A percentile compares a stretch with the other conserved stretches of the same genome.
phyloP scores from a whole-genome alignment of 768 basidiomycete genomes.

The Lactarius evosmus region DNA sequence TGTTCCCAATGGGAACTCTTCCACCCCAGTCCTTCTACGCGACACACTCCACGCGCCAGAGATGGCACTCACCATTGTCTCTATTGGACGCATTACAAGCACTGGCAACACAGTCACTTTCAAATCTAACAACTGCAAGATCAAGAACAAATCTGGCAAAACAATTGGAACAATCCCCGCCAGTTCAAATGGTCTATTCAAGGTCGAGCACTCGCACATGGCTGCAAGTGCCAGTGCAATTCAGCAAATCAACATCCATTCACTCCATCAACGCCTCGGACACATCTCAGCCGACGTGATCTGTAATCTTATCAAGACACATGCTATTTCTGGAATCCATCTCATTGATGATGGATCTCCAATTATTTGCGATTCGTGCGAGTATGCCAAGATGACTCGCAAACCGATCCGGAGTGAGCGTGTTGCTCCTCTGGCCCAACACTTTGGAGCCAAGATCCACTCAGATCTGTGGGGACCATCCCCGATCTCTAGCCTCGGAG shows the following conservation, averaged over 20 bases:
- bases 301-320: constrained; percentile 22
- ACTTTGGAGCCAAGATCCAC: constrained; percentile 2
- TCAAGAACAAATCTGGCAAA: background rate
- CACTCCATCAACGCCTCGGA: background rate
- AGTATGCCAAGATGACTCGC: background rate
- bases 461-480: constrained; percentile 1
- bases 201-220: background rate
- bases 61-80: constrained; percentile 26
- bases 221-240: too few relatives aligned
- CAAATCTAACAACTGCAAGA: background rate
- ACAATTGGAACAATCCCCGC: background rate
- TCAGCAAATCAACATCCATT: background rate
- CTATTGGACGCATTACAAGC: constrained; percentile 13
- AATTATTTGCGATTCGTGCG: constrained; percentile 37
- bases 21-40: constrained; percentile 8
- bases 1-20: background rate
- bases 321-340: background rate
- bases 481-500: background rate
- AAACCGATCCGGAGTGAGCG: background rate
- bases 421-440: background rate
- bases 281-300: constrained; percentile 29
- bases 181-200: background rate
- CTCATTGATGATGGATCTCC: constrained; percentile 9
- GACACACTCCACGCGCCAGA: constrained; percentile 11
- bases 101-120: background rate